A percentile compares a stretch with the other conserved stretches of the same genome.
Conservation (phyloP, 2,329 filamentous ascomycete genomes). For the Microsporum ferrugineum region DNA sequence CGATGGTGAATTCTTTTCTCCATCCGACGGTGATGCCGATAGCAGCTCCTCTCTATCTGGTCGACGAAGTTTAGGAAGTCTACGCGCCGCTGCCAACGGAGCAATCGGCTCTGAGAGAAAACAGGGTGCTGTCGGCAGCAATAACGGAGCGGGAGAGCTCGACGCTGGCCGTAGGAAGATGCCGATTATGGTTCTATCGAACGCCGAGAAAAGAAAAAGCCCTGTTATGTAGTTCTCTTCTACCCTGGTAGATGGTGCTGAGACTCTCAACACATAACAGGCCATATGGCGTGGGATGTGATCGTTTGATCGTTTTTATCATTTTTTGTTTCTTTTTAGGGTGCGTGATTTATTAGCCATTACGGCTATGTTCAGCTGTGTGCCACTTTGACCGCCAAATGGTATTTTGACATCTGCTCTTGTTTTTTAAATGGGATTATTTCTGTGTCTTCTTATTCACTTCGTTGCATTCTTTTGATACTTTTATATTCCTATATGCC, state of each 20-base stretch:
- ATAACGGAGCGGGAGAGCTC: conserved; percentile 39
- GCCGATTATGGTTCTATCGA: conserved; percentile 76
- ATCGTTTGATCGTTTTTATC: conserved; percentile 4
- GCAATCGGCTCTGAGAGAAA: conserved; percentile 84
- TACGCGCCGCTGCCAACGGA: conserved; percentile 65
- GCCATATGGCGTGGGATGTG: conserved; percentile 1
- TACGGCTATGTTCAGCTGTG: not conserved
- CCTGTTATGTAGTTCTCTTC: conserved; percentile 20
- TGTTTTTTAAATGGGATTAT: not conserved
- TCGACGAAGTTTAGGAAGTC: conserved; percentile 60
- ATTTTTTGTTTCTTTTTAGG: not conserved
- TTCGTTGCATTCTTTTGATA: not conserved
- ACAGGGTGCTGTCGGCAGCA: conserved; percentile 40
- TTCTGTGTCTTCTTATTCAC: not conserved
- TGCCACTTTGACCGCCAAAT: not conserved
- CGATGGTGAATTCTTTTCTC: conserved; percentile 53
- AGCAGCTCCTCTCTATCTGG: conserved; percentile 54
- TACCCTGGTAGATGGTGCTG: not conserved
- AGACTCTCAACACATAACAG: not conserved
- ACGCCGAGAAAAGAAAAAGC: conserved; percentile 81
- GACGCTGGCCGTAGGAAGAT: conserved; percentile 53
- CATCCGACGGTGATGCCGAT: conserved; percentile 51
- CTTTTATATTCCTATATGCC: not conserved
- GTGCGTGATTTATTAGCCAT: not conserved
- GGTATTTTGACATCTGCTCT: not conserved